Percentiles rank a stretch among this genome's conserved stretches.
Evolutionary conservation across 108 stramenopile species (phyloP).

Genomic region (Epithemia pelagica): DNA sequence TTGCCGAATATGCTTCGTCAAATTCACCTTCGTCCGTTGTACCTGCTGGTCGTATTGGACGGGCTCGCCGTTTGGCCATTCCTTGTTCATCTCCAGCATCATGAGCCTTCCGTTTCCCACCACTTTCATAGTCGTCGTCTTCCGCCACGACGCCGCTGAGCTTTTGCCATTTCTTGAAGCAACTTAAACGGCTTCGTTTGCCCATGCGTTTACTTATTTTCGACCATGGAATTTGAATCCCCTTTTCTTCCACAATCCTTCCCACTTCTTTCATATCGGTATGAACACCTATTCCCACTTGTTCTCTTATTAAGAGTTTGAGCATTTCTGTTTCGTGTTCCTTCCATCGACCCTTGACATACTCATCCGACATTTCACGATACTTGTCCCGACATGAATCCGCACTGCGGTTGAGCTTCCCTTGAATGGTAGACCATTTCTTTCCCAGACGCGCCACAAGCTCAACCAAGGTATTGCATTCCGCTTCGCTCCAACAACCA

Average conservation of each 20-base stretch:
- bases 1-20: conserved; percentile 14
- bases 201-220: conserved; percentile 64
- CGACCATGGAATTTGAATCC: conserved; percentile 53
- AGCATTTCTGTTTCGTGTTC: conserved; percentile 49
- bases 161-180: conserved; percentile 59
- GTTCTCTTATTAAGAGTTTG: conserved; percentile 41
- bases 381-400: conserved; percentile 72
- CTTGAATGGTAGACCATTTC: conserved; percentile 63
- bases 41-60: background rate
- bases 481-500: conserved; percentile 66
- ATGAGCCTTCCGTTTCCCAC: background rate
- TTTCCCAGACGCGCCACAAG: conserved; percentile 54
- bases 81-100: conserved; percentile 1
- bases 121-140: background rate
- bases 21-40: background rate
- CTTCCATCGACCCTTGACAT: conserved; percentile 66
- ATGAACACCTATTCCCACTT: conserved; percentile 26
- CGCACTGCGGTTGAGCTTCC: conserved; percentile 59
- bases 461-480: conserved; percentile 30
- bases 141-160: conserved; percentile 18
- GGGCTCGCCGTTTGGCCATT: background rate
- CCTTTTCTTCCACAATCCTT: conserved; percentile 38
- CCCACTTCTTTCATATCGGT: conserved; percentile 45
- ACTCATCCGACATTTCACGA: conserved; percentile 47
- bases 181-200: conserved; percentile 56